Percentiles rank a stretch among this genome's conserved stretches.
Evolutionary conservation across 2,329 filamentous ascomycete genomes (phyloP).

Genomic region (Tolypocladium capitatum): DNA sequence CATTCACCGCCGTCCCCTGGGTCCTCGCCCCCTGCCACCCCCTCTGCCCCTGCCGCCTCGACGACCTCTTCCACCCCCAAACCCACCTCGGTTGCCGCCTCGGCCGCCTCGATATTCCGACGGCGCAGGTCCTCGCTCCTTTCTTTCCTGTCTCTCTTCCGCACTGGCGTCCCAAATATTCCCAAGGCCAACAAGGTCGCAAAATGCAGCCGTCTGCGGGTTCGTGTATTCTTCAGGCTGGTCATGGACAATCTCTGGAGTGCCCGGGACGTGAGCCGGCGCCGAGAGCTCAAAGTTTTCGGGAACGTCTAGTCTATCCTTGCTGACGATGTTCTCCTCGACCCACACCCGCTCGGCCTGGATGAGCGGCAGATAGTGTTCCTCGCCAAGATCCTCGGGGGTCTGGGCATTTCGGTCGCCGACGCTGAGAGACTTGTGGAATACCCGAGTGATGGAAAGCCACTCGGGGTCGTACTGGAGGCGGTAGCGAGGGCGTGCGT

Average conservation of each 20-base stretch:
- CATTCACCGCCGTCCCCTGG: conserved; percentile 2
- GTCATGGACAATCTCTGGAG: conserved; percentile 43
- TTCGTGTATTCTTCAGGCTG: conserved; percentile 74
- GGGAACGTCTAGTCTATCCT: conserved; percentile 54
- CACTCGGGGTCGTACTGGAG: conserved; percentile 86
- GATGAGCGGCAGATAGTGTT: conserved; percentile 54
- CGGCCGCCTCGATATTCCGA: conserved; percentile 17
- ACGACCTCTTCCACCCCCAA: conserved; percentile 23
- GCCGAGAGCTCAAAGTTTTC: conserved; percentile 68
- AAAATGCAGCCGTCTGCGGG: conserved; percentile 73
- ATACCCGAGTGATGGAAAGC: conserved; percentile 82
- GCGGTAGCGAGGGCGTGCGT: conserved; percentile 30
- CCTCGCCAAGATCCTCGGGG: conserved; percentile 53
- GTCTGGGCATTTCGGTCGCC: conserved; percentile 43
- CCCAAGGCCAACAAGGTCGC: conserved; percentile 59
- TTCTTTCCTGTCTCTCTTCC: conserved; percentile 52
- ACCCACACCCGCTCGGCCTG: conserved; percentile 66
- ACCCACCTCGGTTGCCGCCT: conserved; percentile 19
- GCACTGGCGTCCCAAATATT: conserved; percentile 65
- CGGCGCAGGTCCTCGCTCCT: conserved; percentile 41
- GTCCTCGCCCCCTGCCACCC: conserved; percentile 11
- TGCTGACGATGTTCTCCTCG: conserved; percentile 55
- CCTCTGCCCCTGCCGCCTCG: conserved; percentile 22
- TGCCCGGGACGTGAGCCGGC: conserved; percentile 48
- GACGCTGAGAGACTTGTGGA: conserved; percentile 51